A percentile compares a stretch with the other conserved stretches of the same genome.
Conservation (phyloP, 495 filamentous ascomycete species). For the Aspergillus homomorphus region DNA sequence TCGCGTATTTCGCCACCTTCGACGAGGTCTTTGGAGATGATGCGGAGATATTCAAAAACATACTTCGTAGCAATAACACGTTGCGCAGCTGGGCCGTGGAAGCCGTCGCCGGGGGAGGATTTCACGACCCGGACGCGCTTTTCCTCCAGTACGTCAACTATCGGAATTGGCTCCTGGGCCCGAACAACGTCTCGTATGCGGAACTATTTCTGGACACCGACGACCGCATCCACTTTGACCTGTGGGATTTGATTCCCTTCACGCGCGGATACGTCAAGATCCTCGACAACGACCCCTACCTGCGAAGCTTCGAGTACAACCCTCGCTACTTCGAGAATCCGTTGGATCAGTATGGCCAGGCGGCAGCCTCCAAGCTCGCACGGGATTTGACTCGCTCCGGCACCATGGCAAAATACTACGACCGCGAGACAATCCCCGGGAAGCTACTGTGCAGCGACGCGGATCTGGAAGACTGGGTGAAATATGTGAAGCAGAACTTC, state of each 20-base stretch:
- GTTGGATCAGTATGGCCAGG: conserved; percentile 44
- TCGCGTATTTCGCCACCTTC: conserved; percentile 28
- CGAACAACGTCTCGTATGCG: conserved; percentile 26
- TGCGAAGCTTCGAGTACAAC: conserved; percentile 46
- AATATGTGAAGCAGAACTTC: conserved; percentile 25
- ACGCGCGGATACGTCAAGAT: conserved; percentile 55
- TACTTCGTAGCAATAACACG: too few relatives aligned
- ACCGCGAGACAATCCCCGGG: conserved; percentile 45
- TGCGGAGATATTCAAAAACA: conserved; percentile 21
- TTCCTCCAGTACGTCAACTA: conserved; percentile 28
- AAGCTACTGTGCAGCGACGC: conserved; percentile 23
- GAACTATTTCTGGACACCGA: conserved; percentile 32
- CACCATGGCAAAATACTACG: conserved; percentile 32
- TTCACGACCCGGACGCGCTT: conserved; percentile 27
- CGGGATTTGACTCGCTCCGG: conserved; percentile 36
- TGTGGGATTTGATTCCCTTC: conserved; percentile 45
- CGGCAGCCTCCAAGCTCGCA: conserved; percentile 48
- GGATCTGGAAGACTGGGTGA: conserved; percentile 45
- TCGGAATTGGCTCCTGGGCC: conserved; percentile 26
- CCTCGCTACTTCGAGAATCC: conserved; percentile 49
- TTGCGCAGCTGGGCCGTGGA: conserved; percentile 26
- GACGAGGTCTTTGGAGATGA: conserved; percentile 25
- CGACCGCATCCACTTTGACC: conserved; percentile 34
- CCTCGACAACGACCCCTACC: conserved; percentile 30
- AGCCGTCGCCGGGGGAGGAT: conserved; percentile 27